These are phyloP conservation scores for Lanmaoa rubissima DNA, from an alignment of 768 basidiomycete genomes.

Conservation along the genomic window DNA sequence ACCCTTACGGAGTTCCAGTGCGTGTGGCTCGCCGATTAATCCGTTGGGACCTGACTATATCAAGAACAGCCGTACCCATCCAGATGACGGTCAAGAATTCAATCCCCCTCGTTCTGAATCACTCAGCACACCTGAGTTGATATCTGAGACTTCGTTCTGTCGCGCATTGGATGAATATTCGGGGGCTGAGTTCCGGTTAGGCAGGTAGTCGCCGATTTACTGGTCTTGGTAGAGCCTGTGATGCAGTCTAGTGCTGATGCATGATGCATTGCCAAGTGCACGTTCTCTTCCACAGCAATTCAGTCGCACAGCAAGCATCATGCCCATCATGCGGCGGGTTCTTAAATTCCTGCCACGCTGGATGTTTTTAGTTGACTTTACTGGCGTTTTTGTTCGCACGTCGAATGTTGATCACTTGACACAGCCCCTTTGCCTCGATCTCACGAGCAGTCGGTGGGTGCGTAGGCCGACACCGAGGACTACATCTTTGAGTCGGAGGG, in stretches of 20 bases:
- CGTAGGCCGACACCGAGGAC: not conserved
- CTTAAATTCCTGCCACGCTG: not conserved
- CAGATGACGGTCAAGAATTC: constrained; percentile 9
- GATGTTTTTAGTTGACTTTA: not conserved
- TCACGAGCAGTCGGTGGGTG: not conserved
- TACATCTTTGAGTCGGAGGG: not conserved
- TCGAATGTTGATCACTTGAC: not conserved
- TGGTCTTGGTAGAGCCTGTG: constrained; percentile 7
- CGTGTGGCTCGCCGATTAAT: constrained; percentile 25
- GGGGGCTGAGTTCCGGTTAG: constrained; percentile 73
- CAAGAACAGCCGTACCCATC: constrained; percentile 21
- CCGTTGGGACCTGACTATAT: constrained; percentile 3
- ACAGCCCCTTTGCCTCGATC: not conserved
- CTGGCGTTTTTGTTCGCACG: not conserved
- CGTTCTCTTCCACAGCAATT: not conserved
- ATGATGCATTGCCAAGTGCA: not conserved
- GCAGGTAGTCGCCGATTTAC: constrained; percentile 46
- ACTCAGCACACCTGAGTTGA: constrained; percentile 13
- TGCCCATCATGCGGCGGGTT: not conserved
- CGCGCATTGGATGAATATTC: constrained; percentile 73
- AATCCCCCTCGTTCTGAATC: not conserved
- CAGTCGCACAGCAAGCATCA: not conserved
- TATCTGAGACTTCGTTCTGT: constrained; percentile 61
- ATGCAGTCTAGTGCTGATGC: not conserved
- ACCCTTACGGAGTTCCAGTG: constrained; percentile 78